Conservation (phyloP, 768 basidiomycete genomes). For the Lactarius tabidus region DNA sequence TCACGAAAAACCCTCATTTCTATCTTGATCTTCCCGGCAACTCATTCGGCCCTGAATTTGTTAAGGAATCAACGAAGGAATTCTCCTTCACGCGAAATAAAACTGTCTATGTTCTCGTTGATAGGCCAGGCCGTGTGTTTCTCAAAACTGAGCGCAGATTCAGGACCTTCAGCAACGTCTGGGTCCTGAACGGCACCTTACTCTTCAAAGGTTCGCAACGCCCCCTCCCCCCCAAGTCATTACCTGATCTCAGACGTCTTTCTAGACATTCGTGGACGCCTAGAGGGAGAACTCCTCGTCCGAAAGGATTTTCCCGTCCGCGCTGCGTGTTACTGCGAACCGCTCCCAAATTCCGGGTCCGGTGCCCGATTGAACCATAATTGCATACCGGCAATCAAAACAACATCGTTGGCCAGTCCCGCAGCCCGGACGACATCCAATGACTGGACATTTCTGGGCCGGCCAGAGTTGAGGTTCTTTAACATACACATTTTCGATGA, state of each 20-base stretch:
- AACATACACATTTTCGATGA: neutral
- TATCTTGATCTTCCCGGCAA: too few species aligned
- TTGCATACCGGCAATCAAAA: neutral
- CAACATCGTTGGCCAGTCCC: neutral
- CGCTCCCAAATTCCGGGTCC: neutral
- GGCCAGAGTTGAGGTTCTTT: fast-evolving
- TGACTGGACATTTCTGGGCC: neutral
- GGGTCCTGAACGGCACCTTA: neutral
- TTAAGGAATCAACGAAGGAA: too few species aligned
- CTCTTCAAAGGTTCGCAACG: neutral
- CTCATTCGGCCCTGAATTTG: too few species aligned
- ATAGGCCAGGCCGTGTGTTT: neutral
- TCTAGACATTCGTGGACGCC: neutral
- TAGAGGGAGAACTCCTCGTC: neutral
- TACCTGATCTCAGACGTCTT: neutral
- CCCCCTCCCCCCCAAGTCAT: too few species aligned
- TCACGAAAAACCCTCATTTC: slow-evolving; percentile 17
- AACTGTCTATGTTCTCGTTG: neutral
- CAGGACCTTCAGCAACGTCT: neutral
- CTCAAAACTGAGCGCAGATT: neutral
- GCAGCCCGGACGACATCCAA: neutral
- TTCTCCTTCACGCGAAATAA: too few species aligned
- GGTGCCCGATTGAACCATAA: neutral
- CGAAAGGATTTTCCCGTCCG: too few species aligned
- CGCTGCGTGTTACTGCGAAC: neutral